A percentile compares a stretch with the other conserved stretches of the same genome.
These are phyloP conservation scores for Ogataea sp. DNA, from an alignment of 805 yeast genomes.

Conservation along the genomic window DNA sequence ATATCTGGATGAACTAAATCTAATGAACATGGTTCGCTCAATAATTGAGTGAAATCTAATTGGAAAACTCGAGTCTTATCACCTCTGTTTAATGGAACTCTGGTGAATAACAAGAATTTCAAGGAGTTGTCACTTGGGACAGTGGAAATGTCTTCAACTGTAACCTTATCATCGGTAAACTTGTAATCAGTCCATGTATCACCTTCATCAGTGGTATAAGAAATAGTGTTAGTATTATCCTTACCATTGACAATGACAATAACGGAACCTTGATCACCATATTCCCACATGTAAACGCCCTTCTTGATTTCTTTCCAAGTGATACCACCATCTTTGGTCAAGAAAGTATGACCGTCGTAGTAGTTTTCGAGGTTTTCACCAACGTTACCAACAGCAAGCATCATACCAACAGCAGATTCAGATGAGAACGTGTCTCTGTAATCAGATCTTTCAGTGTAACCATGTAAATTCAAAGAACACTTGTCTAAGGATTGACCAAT, in stretches of 20 bases:
- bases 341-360: conserved; percentile 41
- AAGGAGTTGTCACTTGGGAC: conserved; percentile 81
- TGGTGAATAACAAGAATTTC: conserved; percentile 61
- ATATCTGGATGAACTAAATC: conserved; percentile 33
- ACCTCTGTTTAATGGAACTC: conserved; percentile 37
- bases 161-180: conserved; percentile 54
- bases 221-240: conserved; percentile 48
- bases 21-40: conserved; percentile 40
- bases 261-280: conserved; percentile 86
- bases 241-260: conserved; percentile 60
- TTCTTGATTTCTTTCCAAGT: conserved; percentile 73
- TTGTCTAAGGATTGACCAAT: conserved; percentile 35
- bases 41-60: conserved; percentile 47
- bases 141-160: conserved; percentile 67
- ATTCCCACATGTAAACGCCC: conserved; percentile 84
- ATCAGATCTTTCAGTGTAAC: conserved; percentile 78
- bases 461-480: conserved; percentile 80
- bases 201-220: conserved; percentile 74
- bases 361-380: conserved; percentile 49
- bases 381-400: conserved; percentile 82
- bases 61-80: conserved; percentile 42
- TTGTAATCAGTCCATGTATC: conserved; percentile 58
- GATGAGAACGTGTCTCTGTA: conserved; percentile 78
- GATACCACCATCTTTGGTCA: conserved; percentile 80
- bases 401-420: conserved; percentile 74